These are phyloP conservation scores for Trypanosoma scelopori DNA, from an alignment of 208 protist species.

Conservation along the genomic window DNA sequence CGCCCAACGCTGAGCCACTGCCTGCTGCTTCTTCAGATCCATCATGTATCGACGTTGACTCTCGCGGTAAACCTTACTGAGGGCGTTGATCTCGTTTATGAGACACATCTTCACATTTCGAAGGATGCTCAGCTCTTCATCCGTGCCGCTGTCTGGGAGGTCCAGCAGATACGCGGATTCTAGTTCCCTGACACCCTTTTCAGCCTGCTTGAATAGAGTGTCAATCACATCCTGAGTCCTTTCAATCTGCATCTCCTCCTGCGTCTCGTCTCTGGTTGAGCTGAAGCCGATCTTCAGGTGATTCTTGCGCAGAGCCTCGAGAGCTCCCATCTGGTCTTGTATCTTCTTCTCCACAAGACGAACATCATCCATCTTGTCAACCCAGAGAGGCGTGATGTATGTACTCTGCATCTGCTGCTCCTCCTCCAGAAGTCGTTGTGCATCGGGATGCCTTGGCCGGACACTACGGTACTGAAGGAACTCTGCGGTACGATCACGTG, in stretches of 20 bases:
- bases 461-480: conserved; percentile 85
- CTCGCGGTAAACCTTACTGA: conserved; percentile 89
- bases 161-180: conserved; percentile 71
- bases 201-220: conserved; percentile 84
- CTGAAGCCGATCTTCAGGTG: conserved; percentile 91
- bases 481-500: conserved; percentile 80
- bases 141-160: conserved; percentile 81
- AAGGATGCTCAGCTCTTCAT: conserved; percentile 87
- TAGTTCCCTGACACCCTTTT: conserved; percentile 72
- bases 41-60: conserved; percentile 92
- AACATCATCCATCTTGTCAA: conserved; percentile 85
- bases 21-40: conserved; percentile 90
- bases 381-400: conserved; percentile 79
- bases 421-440: conserved; percentile 74
- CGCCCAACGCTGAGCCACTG: conserved; percentile 79
- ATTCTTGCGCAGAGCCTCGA: conserved; percentile 75
- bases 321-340: conserved; percentile 61
- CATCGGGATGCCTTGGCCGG: conserved; percentile 56
- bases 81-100: conserved; percentile 82
- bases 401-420: conserved; percentile 43
- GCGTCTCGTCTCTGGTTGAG: conserved; percentile 70
- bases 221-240: conserved; percentile 75
- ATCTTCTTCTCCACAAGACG: conserved; percentile 64
- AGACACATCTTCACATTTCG: conserved; percentile 93
- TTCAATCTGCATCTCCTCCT: conserved; percentile 85